Evolutionary conservation across 1,284 basidiomycete genomes (phyloP), one percentile per base, ranked within the genome.

Genomic region (Vanrija sp.): DNA sequence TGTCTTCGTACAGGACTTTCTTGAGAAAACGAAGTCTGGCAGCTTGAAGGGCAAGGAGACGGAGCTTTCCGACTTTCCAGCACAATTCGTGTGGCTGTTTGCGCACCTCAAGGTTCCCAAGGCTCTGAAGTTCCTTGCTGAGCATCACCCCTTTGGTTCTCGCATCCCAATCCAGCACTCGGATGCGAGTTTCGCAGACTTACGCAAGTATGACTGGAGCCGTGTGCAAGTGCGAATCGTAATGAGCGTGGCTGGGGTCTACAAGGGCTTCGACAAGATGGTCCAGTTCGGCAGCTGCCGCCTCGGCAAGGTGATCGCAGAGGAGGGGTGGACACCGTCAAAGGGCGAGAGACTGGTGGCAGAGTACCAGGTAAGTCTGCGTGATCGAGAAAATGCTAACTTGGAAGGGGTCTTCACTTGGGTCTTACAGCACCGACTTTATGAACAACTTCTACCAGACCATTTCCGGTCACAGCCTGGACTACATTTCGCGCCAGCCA

Each of bases 1-100:
- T 12, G 64, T 73, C 16, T 78, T 74, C 60, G 65, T 77, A 4
- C 76, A 78, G 58, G 76, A 78, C 52, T 69, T 78, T 50, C 58
- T 69, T 6, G 70, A 65, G 7, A 44, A 46, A 18, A 6, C 39
- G 14, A 6, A 43, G 12, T n/a, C 25, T n/a, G 16, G 19, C 43
- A 4, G 23, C 40, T 7, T 10, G 28, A n/a, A 42, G 15, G 19
- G 40, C 7, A n/a, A 42, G 40, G n/a, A 18, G 6, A 19, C 38
- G 10, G 52, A 61, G 15, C 46, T 64, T 2, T 51, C 51, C 43
- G 71, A 75, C 48, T 66, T 75, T 38, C 64, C 72, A 6, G 19
- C 50, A 3, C 70, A 70, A 52, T 76, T 77, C 55, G 45, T 60
- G 9, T 50, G 45, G 10, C 63, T 77, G 21, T 75, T 72, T 55